Evolutionary conservation across 2,329 filamentous ascomycete genomes (phyloP).

Genomic region (Calonectria montana): DNA sequence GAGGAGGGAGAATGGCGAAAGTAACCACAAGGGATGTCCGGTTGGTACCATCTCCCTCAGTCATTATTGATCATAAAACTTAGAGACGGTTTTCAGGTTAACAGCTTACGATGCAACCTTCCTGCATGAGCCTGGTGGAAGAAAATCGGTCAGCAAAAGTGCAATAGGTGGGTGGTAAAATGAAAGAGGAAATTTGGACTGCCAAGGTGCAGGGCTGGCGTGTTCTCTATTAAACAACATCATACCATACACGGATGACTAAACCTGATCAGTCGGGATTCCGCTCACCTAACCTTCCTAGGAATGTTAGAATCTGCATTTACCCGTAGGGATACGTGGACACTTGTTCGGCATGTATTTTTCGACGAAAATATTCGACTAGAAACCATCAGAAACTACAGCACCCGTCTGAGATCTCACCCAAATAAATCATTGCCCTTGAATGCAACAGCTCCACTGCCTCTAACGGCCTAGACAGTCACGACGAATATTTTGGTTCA

Average conservation of each 20-base stretch:
- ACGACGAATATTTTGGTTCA: too few relatives aligned
- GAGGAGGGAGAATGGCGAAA: conserved; percentile 26
- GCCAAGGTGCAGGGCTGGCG: neutral
- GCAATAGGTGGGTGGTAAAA: neutral
- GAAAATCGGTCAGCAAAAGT: neutral
- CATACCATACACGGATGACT: neutral
- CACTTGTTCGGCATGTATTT: too few relatives aligned
- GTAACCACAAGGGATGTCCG: neutral
- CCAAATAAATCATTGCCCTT: too few relatives aligned
- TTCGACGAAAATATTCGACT: too few relatives aligned
- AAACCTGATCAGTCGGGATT: neutral
- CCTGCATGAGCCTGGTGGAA: neutral
- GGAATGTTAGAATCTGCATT: neutral
- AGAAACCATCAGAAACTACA: too few relatives aligned
- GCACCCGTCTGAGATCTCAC: too few relatives aligned
- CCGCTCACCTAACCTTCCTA: neutral
- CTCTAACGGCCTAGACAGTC: too few relatives aligned
- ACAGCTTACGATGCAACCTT: neutral
- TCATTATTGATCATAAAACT: neutral
- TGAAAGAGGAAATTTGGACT: neutral
- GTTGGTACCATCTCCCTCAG: neutral
- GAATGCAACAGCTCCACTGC: too few relatives aligned
- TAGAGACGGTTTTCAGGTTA: neutral
- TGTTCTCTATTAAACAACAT: neutral
- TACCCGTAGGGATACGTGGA: neutral